These are phyloP conservation scores for Pythium dissimile DNA, from an alignment of 352 stramenopile genomes.

Conservation along the genomic window DNA sequence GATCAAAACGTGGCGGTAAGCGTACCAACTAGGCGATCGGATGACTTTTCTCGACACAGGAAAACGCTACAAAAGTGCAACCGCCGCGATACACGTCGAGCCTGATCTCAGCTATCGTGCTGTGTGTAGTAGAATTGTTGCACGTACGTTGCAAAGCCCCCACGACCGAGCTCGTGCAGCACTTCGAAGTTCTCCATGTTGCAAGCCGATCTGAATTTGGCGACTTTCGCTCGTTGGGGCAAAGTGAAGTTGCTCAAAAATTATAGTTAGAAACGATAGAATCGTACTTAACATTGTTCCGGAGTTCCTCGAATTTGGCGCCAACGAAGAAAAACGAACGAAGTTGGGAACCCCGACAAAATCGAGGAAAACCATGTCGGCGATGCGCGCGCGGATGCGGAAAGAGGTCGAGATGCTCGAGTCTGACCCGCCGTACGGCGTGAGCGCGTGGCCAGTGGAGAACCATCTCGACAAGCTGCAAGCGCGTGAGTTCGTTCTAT, in stretches of 20 bases:
- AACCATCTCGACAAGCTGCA: conserved; percentile 72
- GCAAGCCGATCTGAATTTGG: too few species aligned
- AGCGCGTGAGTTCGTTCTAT: conserved; percentile 45
- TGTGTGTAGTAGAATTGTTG: neutral
- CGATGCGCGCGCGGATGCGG: conserved; percentile 76
- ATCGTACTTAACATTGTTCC: conserved; percentile 3
- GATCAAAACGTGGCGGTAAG: too few species aligned
- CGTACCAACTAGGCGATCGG: conserved; percentile 29
- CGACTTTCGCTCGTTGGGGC: too few species aligned
- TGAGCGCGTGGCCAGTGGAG: conserved; percentile 75
- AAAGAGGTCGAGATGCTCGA: conserved; percentile 86
- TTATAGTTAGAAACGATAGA: conserved; percentile 2
- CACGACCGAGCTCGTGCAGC: conserved; percentile 46
- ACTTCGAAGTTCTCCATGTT: conserved; percentile 49
- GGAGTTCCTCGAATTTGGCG: conserved; percentile 7
- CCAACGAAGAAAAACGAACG: conserved; percentile 7
- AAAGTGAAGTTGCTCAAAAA: neutral
- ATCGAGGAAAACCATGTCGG: conserved; percentile 33
- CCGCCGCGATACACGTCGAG: neutral
- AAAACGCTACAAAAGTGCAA: conserved; percentile 33
- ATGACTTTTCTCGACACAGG: conserved; percentile 34
- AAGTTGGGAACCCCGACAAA: conserved; percentile 4
- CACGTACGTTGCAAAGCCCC: conserved; percentile 60
- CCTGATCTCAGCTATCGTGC: neutral
- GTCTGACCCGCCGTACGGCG: conserved; percentile 66